Conservation (phyloP, 2,329 filamentous ascomycete genomes). For the Aspergillus niger region DNA sequence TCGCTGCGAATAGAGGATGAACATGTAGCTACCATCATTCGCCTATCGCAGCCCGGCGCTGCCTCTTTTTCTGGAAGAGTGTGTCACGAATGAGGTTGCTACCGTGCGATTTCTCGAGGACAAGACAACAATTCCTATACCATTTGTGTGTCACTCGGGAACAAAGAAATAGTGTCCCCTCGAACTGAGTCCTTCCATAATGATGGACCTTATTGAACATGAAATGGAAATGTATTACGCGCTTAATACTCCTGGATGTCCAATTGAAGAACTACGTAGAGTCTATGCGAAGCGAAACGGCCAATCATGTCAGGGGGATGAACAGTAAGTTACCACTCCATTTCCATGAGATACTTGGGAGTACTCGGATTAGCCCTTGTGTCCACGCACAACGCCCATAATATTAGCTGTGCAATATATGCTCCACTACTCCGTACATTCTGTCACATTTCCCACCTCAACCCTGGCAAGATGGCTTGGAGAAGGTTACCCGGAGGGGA, state of each 20-base stretch:
- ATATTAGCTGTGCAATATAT: too few relatives aligned
- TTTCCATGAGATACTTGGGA: too few relatives aligned
- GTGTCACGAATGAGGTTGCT: not conserved
- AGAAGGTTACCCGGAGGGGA: too few relatives aligned
- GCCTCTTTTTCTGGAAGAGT: not conserved
- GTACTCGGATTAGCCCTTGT: too few relatives aligned
- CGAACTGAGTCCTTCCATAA: not conserved
- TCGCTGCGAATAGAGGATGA: not conserved
- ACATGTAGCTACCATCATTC: not conserved
- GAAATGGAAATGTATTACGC: conserved; percentile 14
- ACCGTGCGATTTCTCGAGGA: not conserved
- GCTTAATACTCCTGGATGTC: conserved; percentile 19
- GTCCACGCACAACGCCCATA: too few relatives aligned
- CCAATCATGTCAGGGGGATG: too few relatives aligned
- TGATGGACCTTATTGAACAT: conserved; percentile 29
- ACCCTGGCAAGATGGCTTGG: too few relatives aligned
- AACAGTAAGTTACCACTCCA: too few relatives aligned
- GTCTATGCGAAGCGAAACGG: too few relatives aligned
- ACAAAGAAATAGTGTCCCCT: not conserved
- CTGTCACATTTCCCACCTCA: too few relatives aligned
- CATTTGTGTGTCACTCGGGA: not conserved
- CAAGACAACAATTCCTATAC: not conserved
- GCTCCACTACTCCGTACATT: too few relatives aligned
- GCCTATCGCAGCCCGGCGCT: not conserved
- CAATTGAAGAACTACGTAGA: conserved; percentile 5